phyloP scores from a whole-genome alignment of 768 basidiomycete species.

The Obba rivulosa region DNA sequence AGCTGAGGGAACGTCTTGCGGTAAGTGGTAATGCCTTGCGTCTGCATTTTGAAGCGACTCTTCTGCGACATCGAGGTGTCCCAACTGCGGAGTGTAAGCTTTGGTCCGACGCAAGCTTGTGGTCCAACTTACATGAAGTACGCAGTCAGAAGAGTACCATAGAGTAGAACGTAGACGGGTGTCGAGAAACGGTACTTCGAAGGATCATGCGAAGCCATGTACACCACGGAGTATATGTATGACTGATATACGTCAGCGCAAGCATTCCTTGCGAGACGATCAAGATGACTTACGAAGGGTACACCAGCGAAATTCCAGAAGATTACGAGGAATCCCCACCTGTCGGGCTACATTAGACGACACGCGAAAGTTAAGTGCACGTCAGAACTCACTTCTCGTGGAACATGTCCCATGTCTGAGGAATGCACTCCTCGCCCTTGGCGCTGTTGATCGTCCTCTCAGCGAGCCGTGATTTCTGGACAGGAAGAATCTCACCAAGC shows the following conservation, averaged over 20 bases:
- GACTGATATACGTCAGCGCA: slow-evolving; percentile 27
- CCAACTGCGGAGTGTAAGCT: slow-evolving; percentile 46
- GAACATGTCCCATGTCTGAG: slow-evolving; percentile 99
- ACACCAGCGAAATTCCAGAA: slow-evolving; percentile 97
- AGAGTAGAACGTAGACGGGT: slow-evolving; percentile 65
- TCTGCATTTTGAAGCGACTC: slow-evolving; percentile 96
- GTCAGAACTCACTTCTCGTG: slow-evolving; percentile 73
- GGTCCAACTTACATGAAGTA: slow-evolving; percentile 72
- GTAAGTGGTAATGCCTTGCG: slow-evolving; percentile 78
- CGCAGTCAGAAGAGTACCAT: slow-evolving; percentile 69
- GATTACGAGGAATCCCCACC: slow-evolving; percentile 95
- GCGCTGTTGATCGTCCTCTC: slow-evolving; percentile 40
- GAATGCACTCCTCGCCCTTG: slow-evolving; percentile 93
- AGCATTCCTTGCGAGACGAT: too few species aligned
- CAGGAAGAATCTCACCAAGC: slow-evolving; percentile 57
- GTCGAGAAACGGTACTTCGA: slow-evolving; percentile 84
- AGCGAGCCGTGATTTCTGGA: neutral
- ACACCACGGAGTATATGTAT: slow-evolving; percentile 95
- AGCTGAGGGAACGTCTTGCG: slow-evolving; percentile 94
- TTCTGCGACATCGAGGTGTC: slow-evolving; percentile 96
- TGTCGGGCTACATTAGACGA: slow-evolving; percentile 16
- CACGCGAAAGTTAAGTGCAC: slow-evolving; percentile 1
- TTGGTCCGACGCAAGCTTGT: slow-evolving; percentile 2
- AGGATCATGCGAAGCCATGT: slow-evolving; percentile 95
- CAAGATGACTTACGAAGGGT: slow-evolving; percentile 65